These are phyloP conservation scores for Chlorella sp. DNA, from an alignment of 139 green algal genomes.

Conservation along the genomic window DNA sequence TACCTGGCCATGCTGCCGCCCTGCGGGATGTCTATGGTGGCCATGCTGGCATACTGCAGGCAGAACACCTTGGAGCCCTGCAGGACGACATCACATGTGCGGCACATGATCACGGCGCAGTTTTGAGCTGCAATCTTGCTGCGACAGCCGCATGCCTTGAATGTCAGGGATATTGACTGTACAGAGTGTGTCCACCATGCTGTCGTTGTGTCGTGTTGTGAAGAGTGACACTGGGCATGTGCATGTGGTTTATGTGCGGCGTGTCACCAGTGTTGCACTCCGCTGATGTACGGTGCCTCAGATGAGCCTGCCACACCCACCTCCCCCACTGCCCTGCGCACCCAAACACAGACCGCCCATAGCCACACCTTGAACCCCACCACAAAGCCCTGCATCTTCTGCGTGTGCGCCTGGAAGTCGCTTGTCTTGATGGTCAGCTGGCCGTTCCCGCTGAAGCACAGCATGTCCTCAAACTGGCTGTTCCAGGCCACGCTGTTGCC, in stretches of 20 bases:
- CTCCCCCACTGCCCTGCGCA: background rate
- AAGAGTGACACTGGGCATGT: too few relatives aligned
- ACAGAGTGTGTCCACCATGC: too few relatives aligned
- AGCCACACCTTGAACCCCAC: slow-evolving; percentile 71
- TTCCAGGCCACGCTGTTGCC: slow-evolving; percentile 82
- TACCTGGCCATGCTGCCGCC: slow-evolving; percentile 55
- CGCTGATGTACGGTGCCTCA: too few relatives aligned
- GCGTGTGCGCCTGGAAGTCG: slow-evolving; percentile 64
- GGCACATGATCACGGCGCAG: too few relatives aligned
- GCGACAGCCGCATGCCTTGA: too few relatives aligned
- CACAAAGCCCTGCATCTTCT: slow-evolving; percentile 75
- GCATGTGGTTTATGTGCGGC: too few relatives aligned
- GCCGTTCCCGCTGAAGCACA: slow-evolving; percentile 71
- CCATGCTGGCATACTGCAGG: slow-evolving; percentile 69
- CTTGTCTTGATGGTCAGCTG: slow-evolving; percentile 74
- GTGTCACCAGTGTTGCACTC: too few relatives aligned
- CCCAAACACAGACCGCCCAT: slow-evolving; percentile 1
- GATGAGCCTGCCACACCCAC: background rate
- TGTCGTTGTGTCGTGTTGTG: too few relatives aligned
- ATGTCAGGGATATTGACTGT: too few relatives aligned
- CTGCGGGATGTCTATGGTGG: slow-evolving; percentile 76
- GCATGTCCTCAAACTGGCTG: slow-evolving; percentile 77
- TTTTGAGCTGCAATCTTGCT: too few relatives aligned
- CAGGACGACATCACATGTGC: too few relatives aligned
- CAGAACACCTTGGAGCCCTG: slow-evolving; percentile 75